Base-by-base conservation (phyloP, 2,329 filamentous ascomycete species). In the Zasmidium angulare region DNA sequence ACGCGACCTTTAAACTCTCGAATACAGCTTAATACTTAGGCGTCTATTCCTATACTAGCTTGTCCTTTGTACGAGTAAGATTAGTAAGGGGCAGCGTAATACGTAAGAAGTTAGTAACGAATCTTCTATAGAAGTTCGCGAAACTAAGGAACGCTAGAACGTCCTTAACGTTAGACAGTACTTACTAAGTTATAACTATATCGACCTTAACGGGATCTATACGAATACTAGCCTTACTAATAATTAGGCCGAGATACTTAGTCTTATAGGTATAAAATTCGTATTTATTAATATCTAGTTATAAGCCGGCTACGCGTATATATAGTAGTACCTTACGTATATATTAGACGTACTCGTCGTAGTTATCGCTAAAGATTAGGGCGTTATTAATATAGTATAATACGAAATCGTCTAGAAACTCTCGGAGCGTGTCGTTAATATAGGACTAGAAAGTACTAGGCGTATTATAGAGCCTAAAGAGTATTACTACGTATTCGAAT, bases 171-270 rank as follows among this genome's bases (percentile, higher is more conserved):
- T 47, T 50, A 2, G 17, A 2, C 2, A 23, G 52, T 2, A 31
- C 51, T 2, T 14, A 10, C 57, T 50, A 59, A 4, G 51, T 50
- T 24, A 20, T 22, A 43, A 54, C 48, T 14, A 50, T 26, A n/a
- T 29, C 21, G 11, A 57, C 23, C 21, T 61, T 61, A 10, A 46
- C 23, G 2, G 29, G 48, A 46, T 64, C 62, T 54, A 69, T 67
- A 46, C 65, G 47, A 24, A 69, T 60, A 55, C 63, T 46, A 56
- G 68, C 46, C 63, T 63, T 43, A 46, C 57, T 43, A 68, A 66
- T 52, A 23, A 68, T 66, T 43, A 69, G 61, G 2, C 68, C 64
- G 19, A 71, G 63, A 56, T 61, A 71, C 46, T 68, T 63, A 1
- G 72, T 58, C 60, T 72, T 63, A 31, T 71, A 66, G 9, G 68